phyloP scores from a whole-genome alignment of 73 alveolate genomes.

The Paraurostyla sp. region DNA sequence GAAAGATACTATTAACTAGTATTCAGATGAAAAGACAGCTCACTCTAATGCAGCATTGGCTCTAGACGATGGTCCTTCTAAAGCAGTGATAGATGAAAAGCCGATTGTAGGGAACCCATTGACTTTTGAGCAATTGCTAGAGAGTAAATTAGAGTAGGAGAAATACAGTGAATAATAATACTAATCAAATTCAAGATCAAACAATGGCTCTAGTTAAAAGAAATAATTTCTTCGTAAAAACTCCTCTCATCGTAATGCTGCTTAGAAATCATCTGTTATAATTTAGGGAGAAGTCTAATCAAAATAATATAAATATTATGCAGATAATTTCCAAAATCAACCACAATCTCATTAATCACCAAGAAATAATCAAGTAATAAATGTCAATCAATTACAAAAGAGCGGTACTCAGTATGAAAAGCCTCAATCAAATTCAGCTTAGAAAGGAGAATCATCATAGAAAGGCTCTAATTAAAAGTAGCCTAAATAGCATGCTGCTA shows the following conservation, averaged over 20 bases:
- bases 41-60: too few relatives aligned
- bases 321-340: background rate
- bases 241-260: background rate
- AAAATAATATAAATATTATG: slow-evolving; percentile 36
- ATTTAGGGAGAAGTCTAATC: too few relatives aligned
- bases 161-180: background rate
- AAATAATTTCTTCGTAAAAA: slow-evolving; percentile 2
- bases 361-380: too few relatives aligned
- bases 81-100: background rate
- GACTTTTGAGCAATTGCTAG: slow-evolving; percentile 24
- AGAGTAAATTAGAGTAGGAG: background rate
- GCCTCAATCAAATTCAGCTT: too few relatives aligned
- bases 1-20: too few relatives aligned
- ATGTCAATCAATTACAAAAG: too few relatives aligned
- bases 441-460: background rate
- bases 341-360: background rate
- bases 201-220: background rate
- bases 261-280: background rate
- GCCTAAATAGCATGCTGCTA: too few relatives aligned
- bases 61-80: too few relatives aligned
- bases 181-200: background rate
- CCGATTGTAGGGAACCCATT: background rate
- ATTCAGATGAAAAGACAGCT: too few relatives aligned
- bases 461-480: background rate
- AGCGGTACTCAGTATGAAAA: too few relatives aligned